Evolutionary conservation across 2,329 filamentous ascomycete genomes (phyloP), one percentile per base, ranked within the genome.

Genomic region (Polytolypa hystricis): DNA sequence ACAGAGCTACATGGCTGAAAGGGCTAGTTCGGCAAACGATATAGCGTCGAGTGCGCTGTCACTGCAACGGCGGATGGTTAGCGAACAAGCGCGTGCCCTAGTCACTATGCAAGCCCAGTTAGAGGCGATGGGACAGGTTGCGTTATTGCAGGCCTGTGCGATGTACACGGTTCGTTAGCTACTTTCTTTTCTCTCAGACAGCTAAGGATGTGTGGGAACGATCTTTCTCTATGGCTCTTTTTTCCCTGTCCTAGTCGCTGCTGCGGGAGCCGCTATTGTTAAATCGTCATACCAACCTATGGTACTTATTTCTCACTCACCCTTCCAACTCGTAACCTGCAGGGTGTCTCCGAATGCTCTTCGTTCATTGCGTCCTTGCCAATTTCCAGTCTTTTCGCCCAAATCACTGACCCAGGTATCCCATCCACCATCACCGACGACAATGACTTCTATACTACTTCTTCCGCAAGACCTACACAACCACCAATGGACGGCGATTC

Each of bases 351-450:
- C 11, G 10, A 10, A 26, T 35, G 33, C 16, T 19, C 33, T 4
- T 5, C 33, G 10, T 35, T 35, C 16, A 5, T 28, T 4, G 25
- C 19, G 11, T 35, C 33, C 15, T 7, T 26, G n/a, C 4, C 27
- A 14, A 8, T 35, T 10, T 20, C 25, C 21, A 35, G 23, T 12
- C 33, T 35, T n/a, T 17, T 35, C 10, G 21, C 33, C 10, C 21
- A 35, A 17, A 35, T 35, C 15, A 26, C 16, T 18, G 21, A n/a
- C n/a, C n/a, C n/a, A n/a, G n/a, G n/a, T n/a, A n/a, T n/a, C n/a
- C n/a, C n/a, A n/a, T n/a, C n/a, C 0, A 77, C 81, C 14, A 81
- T 81, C 44, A 76, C 75, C 0, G 69, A 77, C 3, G 75, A 81
- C 49, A 73, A 60, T 26, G 75, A 80, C 45, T 55, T 79, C 6